Evolutionary conservation across 495 filamentous ascomycete species (phyloP).

Genomic region (Haplographium delicatum): DNA sequence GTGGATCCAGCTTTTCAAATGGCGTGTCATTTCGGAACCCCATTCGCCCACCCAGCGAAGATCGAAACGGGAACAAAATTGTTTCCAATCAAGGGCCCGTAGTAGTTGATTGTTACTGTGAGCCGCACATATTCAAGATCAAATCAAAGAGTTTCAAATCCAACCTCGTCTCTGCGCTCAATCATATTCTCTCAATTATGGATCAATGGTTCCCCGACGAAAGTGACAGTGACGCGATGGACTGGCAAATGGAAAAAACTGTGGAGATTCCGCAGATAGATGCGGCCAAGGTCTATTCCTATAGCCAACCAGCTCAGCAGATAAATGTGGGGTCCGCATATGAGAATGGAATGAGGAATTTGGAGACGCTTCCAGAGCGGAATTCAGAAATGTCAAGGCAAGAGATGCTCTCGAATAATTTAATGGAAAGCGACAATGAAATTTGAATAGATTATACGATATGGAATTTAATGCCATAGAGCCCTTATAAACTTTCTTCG

Average conservation of each 20-base stretch:
- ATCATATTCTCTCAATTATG: constrained; percentile 1
- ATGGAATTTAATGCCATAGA: too few species aligned
- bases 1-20: too few species aligned
- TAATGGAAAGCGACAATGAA: too few species aligned
- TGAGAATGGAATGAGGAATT: too few species aligned
- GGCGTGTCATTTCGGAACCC: too few species aligned
- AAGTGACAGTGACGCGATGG: constrained; percentile 12
- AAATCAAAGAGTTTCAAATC: constrained; percentile 6
- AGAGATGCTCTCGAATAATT: too few species aligned
- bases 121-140: neutral
- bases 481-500: too few species aligned
- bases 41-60: too few species aligned
- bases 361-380: neutral
- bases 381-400: neutral
- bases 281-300: neutral
- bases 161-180: neutral
- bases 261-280: constrained; percentile 11
- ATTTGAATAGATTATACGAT: too few species aligned
- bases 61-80: too few species aligned
- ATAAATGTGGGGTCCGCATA: too few species aligned
- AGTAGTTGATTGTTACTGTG: neutral
- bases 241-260: constrained; percentile 20
- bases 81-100: too few species aligned
- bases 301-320: neutral
- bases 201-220: constrained; percentile 17